phyloP scores from a whole-genome alignment of 805 yeast species.

The Sugiyamaella lignohabitans region DNA sequence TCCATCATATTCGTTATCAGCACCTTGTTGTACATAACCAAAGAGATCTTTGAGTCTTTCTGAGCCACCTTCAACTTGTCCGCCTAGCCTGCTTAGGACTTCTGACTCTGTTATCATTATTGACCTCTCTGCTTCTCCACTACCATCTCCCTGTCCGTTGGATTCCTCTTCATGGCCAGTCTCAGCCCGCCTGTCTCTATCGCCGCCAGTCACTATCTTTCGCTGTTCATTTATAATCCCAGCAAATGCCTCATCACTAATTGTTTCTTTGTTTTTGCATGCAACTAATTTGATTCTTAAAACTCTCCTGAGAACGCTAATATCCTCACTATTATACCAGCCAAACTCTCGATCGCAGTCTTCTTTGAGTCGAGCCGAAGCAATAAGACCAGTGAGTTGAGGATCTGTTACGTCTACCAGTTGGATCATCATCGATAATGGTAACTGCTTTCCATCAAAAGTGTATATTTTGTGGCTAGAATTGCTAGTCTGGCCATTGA shows the following conservation, averaged over 20 bases:
- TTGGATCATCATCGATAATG: conserved; percentile 67
- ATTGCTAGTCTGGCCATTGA: too few relatives aligned
- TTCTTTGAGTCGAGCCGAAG: conserved; percentile 34
- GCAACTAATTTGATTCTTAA: conserved; percentile 66
- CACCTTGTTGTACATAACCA: conserved; percentile 16
- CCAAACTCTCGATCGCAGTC: conserved; percentile 43
- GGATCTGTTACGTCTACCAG: conserved; percentile 71
- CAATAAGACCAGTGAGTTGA: conserved; percentile 44
- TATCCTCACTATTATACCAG: conserved; percentile 63
- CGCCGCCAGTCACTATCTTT: too few relatives aligned
- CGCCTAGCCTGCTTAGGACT: conserved; percentile 3
- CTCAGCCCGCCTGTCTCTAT: too few relatives aligned
- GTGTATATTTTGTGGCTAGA: conserved; percentile 44
- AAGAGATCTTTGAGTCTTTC: conserved; percentile 7
- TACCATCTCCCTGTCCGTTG: conserved; percentile 31
- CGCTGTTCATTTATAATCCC: background rate
- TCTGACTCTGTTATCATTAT: conserved; percentile 8
- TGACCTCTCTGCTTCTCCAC: conserved; percentile 18
- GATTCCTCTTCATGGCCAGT: background rate
- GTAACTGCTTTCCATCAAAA: conserved; percentile 67
- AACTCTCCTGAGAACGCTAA: conserved; percentile 60
- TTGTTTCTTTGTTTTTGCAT: conserved; percentile 41
- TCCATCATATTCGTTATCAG: conserved; percentile 27
- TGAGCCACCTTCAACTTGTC: conserved; percentile 8
- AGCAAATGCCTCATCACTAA: background rate